phyloP scores from a whole-genome alignment of 495 filamentous ascomycete species.

The Friedmanniomyces simplex region DNA sequence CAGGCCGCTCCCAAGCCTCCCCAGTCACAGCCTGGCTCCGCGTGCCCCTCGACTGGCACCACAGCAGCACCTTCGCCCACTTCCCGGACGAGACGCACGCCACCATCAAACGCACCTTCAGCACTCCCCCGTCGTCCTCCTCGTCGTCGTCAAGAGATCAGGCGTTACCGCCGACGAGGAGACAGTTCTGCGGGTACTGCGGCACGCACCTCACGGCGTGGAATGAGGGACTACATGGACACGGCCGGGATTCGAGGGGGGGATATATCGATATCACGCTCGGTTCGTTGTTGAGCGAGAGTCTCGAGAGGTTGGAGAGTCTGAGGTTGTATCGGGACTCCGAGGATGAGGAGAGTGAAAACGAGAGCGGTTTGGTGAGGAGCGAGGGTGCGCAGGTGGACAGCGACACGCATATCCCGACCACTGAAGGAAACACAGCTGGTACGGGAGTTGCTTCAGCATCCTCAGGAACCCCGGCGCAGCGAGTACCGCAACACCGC shows the following conservation, averaged over 20 bases:
- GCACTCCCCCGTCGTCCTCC: constrained; percentile 28
- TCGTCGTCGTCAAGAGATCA: constrained; percentile 10
- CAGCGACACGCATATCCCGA: not conserved
- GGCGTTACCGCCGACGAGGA: constrained; percentile 37
- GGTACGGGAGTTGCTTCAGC: too few relatives aligned
- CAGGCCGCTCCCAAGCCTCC: too few relatives aligned
- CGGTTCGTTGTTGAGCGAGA: constrained; percentile 54
- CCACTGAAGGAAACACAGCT: too few relatives aligned
- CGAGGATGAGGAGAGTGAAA: constrained; percentile 21
- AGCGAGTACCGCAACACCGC: constrained; percentile 20
- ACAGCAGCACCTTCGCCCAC: constrained; percentile 57
- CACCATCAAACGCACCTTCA: constrained; percentile 62
- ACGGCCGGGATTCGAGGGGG: constrained; percentile 36
- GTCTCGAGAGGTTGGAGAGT: constrained; percentile 58
- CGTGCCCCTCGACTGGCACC: constrained; percentile 67
- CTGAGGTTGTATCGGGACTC: constrained; percentile 46
- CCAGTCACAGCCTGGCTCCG: constrained; percentile 72
- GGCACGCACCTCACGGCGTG: constrained; percentile 73
- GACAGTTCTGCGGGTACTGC: constrained; percentile 84
- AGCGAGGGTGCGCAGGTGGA: not conserved
- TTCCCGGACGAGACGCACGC: constrained; percentile 66
- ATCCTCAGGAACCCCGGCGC: not conserved
- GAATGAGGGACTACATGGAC: constrained; percentile 56
- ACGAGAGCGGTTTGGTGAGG: constrained; percentile 25
- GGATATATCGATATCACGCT: constrained; percentile 67